A percentile compares a stretch with the other conserved stretches of the same genome.
These are phyloP conservation scores for Chimonanthus salicifolius DNA, from an alignment of 164 flowering plant genomes.

Conservation along the genomic window DNA sequence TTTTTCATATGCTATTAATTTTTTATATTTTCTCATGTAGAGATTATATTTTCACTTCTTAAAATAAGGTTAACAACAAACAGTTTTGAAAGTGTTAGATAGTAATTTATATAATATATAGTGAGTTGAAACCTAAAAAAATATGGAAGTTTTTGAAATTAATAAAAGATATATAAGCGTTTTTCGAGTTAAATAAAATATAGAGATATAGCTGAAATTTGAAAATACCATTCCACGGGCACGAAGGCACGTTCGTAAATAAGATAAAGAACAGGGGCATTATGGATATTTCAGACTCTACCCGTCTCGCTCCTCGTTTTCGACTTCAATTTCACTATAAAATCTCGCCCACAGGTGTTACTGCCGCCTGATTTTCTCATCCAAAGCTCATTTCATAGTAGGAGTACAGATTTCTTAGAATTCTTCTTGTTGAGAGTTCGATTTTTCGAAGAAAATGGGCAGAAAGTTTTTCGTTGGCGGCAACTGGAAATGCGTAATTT, in stretches of 20 bases:
- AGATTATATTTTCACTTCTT: no score
- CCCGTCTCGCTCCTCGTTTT: neutral
- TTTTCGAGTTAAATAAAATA: no score
- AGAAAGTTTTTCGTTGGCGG: slow-evolving; percentile 91
- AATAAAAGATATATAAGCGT: no score
- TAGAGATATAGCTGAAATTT: no score
- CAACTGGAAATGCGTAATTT: slow-evolving; percentile 87
- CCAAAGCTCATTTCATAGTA: neutral
- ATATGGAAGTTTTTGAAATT: no score
- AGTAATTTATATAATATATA: no score
- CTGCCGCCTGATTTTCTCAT: neutral
- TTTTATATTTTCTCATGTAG: no score
- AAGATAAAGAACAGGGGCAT: neutral
- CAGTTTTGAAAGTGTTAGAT: no score
- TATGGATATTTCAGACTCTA: neutral
- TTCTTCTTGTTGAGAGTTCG: no score
- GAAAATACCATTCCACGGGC: neutral
- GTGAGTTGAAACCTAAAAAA: no score
- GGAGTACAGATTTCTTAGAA: neutral
- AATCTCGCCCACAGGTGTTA: neutral
- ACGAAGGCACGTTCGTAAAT: neutral
- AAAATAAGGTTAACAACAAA: no score
- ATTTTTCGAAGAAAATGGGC: slow-evolving; percentile 36
- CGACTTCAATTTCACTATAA: neutral
- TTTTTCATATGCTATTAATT: no score